Conservation (phyloP, 2,329 filamentous ascomycete genomes). For the Ceratocystis variospora region DNA sequence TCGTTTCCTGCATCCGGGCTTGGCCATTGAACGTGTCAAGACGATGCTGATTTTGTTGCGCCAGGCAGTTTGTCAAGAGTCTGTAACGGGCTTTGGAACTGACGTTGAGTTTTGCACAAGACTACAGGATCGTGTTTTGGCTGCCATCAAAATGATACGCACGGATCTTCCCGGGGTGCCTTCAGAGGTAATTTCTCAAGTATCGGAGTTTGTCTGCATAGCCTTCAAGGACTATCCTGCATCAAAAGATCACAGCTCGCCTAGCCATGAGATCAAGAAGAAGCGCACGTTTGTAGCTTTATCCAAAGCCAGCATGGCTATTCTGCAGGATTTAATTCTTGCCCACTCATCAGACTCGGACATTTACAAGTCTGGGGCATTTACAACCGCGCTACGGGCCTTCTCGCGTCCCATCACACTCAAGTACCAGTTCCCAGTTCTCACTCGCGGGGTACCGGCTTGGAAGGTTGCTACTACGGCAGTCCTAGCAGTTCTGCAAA, state of each 20-base stretch:
- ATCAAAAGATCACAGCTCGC: slow-evolving; percentile 24
- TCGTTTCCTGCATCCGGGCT: slow-evolving; percentile 50
- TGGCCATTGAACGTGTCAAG: slow-evolving; percentile 48
- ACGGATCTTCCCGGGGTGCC: slow-evolving; percentile 52
- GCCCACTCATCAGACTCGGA: slow-evolving; percentile 47
- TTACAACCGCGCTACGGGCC: slow-evolving; percentile 50
- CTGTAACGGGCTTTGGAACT: slow-evolving; percentile 50
- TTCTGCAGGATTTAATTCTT: slow-evolving; percentile 48
- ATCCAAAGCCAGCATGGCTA: slow-evolving; percentile 65
- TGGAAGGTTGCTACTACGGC: slow-evolving; percentile 72
- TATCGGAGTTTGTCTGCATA: slow-evolving; percentile 57
- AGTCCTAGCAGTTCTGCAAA: slow-evolving; percentile 51
- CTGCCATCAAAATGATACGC: slow-evolving; percentile 52
- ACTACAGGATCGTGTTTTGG: slow-evolving; percentile 56
- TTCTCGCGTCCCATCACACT: slow-evolving; percentile 56
- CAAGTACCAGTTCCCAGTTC: slow-evolving; percentile 66
- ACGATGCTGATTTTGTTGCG: slow-evolving; percentile 60
- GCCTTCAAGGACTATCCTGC: slow-evolving; percentile 37
- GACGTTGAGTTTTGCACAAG: slow-evolving; percentile 62
- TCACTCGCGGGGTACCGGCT: slow-evolving; percentile 54
- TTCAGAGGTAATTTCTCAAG: slow-evolving; percentile 51
- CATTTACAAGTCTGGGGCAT: slow-evolving; percentile 55
- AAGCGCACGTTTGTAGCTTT: slow-evolving; percentile 74
- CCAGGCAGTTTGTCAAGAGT: slow-evolving; percentile 56
- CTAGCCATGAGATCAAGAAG: slow-evolving; percentile 28